Evolutionary conservation across 768 basidiomycete genomes (phyloP).

Genomic region (Hysterangium stoloniferum): DNA sequence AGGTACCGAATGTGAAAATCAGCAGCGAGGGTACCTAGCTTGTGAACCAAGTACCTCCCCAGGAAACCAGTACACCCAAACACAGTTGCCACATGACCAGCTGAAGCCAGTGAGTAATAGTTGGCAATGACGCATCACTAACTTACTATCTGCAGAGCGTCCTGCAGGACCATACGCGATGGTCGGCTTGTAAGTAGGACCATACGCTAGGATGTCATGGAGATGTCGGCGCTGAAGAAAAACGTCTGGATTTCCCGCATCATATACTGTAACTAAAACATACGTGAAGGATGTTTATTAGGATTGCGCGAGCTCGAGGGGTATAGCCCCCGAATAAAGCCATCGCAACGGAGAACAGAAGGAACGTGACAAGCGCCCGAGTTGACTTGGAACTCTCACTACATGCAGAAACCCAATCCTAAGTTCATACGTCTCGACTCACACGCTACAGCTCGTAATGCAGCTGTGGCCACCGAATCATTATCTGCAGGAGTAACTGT

Average conservation of each 20-base stretch:
- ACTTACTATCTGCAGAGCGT: slow-evolving; percentile 61
- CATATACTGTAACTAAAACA: not conserved
- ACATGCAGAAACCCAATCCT: not conserved
- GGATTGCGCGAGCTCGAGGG: slow-evolving; percentile 3
- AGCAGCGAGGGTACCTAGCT: slow-evolving; percentile 59
- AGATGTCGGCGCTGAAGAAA: slow-evolving; percentile 22
- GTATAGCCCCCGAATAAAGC: slow-evolving; percentile 1
- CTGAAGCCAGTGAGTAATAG: not conserved
- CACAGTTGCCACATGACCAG: slow-evolving; percentile 90
- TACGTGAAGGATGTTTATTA: not conserved
- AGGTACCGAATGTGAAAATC: not conserved
- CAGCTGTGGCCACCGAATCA: slow-evolving; percentile 34
- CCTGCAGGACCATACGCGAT: slow-evolving; percentile 73
- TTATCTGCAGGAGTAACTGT: slow-evolving; percentile 43
- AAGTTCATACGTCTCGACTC: slow-evolving; percentile 28
- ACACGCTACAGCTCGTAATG: slow-evolving; percentile 43
- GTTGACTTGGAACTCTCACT: not conserved
- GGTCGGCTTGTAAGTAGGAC: slow-evolving; percentile 55
- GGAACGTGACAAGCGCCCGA: slow-evolving; percentile 2
- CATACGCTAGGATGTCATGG: slow-evolving; percentile 55
- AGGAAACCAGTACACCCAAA: slow-evolving; percentile 96
- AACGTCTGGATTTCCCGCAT: not conserved
- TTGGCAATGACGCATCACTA: not conserved
- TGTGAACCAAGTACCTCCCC: slow-evolving; percentile 88
- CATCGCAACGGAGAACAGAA: slow-evolving; percentile 2